phyloP scores from a whole-genome alignment of 768 basidiomycete species.

The Boletus rufocinnamomeus region DNA sequence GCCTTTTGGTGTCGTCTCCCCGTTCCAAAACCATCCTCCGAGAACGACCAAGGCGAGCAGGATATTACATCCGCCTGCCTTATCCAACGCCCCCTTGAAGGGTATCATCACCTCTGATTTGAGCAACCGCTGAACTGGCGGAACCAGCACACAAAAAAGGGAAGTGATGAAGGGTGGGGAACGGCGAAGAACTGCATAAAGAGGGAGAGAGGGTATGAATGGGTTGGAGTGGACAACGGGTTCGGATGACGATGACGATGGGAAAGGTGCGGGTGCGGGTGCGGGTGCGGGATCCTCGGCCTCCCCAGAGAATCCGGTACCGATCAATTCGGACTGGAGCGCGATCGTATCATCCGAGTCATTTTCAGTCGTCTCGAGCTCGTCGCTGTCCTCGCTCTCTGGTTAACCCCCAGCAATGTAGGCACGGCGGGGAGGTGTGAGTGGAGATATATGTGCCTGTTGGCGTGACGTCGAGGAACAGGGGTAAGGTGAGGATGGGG shows the following conservation, averaged over 20 bases:
- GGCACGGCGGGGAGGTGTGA: slow-evolving; percentile 26
- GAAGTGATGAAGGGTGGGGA: slow-evolving; percentile 87
- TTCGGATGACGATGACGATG: background rate
- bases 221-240: background rate
- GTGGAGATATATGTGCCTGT: background rate
- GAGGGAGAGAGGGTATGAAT: background rate
- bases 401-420: slow-evolving; percentile 29
- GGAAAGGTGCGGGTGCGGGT: background rate
- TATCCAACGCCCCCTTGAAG: too few species aligned
- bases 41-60: too few species aligned
- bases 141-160: too few species aligned
- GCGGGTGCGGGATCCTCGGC: slow-evolving; percentile 4
- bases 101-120: too few species aligned
- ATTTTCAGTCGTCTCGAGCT: slow-evolving; percentile 15
- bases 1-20: too few species aligned
- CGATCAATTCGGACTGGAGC: slow-evolving; percentile 1
- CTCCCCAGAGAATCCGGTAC: slow-evolving; percentile 19
- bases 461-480: background rate
- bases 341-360: slow-evolving; percentile 28
- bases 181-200: background rate
- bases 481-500: background rate
- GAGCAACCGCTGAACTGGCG: too few species aligned
- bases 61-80: too few species aligned
- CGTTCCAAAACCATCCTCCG: too few species aligned
- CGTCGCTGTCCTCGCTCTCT: slow-evolving; percentile 24